These are phyloP conservation scores for Spergularia azorica DNA, from an alignment of 179 eudicot genomes.

Conservation along the genomic window DNA sequence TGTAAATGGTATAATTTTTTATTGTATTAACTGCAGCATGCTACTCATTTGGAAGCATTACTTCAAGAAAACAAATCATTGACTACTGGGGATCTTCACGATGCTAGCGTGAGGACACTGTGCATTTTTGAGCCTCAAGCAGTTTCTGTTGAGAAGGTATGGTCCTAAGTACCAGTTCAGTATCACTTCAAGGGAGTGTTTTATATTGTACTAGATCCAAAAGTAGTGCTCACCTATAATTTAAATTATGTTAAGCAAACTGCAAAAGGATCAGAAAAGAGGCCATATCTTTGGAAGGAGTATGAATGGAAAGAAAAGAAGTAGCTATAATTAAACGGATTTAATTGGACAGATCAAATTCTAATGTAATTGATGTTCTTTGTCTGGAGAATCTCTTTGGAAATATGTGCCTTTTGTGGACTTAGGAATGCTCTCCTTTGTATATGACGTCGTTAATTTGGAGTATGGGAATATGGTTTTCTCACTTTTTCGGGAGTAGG, in stretches of 20 bases:
- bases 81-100: constrained; percentile 72
- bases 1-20: not conserved
- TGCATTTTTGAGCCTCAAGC: constrained; percentile 60
- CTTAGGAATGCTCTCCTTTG: no score
- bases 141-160: constrained; percentile 79
- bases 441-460: no score
- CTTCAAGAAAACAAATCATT: constrained; percentile 63
- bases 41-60: constrained; percentile 68
- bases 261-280: not conserved
- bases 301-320: no score
- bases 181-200: not conserved
- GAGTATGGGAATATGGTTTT: not conserved
- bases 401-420: no score
- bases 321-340: no score
- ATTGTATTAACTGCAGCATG: constrained; percentile 51
- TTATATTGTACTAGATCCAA: not conserved
- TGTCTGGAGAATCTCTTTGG: no score
- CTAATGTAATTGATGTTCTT: no score
- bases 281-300: no score
- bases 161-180: constrained; percentile 1
- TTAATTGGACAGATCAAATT: no score
- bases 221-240: not conserved
- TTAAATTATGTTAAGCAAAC: not conserved
- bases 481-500: not conserved
- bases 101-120: constrained; percentile 73